Evolutionary conservation across 2,329 filamentous ascomycete genomes (phyloP).

Genomic region (Cladosporium sp.): DNA sequence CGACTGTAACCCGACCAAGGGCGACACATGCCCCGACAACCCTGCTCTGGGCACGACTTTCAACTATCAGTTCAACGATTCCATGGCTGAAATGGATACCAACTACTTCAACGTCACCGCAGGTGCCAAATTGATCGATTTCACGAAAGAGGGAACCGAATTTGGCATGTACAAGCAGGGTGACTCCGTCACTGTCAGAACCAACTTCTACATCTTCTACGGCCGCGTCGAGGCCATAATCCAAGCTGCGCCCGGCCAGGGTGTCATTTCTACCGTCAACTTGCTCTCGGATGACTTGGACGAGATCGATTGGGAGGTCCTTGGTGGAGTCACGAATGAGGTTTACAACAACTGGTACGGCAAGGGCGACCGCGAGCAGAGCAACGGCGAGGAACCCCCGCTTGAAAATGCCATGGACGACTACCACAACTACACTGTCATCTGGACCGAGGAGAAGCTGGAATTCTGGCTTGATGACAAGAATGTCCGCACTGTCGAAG

Average conservation of each 20-base stretch:
- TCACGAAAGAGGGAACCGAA: slow-evolving; percentile 54
- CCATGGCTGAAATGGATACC: slow-evolving; percentile 41
- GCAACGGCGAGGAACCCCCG: slow-evolving; percentile 61
- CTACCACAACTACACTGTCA: slow-evolving; percentile 65
- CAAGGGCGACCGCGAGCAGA: slow-evolving; percentile 60
- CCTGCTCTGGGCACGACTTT: slow-evolving; percentile 63
- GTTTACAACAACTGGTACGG: slow-evolving; percentile 74
- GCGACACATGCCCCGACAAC: slow-evolving; percentile 63
- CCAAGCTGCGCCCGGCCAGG: slow-evolving; percentile 69
- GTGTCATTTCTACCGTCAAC: slow-evolving; percentile 79
- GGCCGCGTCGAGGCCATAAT: slow-evolving; percentile 74
- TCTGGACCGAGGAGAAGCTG: slow-evolving; percentile 65
- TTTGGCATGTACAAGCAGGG: slow-evolving; percentile 67
- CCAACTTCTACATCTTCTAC: slow-evolving; percentile 82
- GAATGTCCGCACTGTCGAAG: slow-evolving; percentile 60
- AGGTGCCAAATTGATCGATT: slow-evolving; percentile 58
- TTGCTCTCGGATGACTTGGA: slow-evolving; percentile 80
- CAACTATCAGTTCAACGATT: slow-evolving; percentile 63
- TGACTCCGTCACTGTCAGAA: slow-evolving; percentile 73
- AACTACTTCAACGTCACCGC: slow-evolving; percentile 51
- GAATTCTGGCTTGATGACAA: slow-evolving; percentile 67
- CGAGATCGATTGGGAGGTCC: slow-evolving; percentile 84
- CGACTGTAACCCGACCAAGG: slow-evolving; percentile 66
- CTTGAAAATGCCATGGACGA: slow-evolving; percentile 55
- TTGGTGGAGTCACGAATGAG: slow-evolving; percentile 60